phyloP scores from a whole-genome alignment of 1,139 yeast genomes.

The Magnusiomyces ingens region DNA sequence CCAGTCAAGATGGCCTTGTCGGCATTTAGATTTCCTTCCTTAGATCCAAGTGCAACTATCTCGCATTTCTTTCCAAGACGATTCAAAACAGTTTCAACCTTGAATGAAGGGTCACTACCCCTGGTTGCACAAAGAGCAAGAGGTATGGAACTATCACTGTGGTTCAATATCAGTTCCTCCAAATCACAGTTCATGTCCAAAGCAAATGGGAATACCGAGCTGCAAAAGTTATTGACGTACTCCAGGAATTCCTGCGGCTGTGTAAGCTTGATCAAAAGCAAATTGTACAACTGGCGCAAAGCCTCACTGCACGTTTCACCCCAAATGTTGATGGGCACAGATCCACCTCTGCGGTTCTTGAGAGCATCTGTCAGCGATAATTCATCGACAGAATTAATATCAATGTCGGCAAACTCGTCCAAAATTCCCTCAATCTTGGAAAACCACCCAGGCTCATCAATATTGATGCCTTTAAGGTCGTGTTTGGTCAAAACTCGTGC shows the following conservation, averaged over 20 bases:
- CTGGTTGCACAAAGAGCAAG: slow-evolving; percentile 52
- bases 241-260: slow-evolving; percentile 23
- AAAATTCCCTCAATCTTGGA: slow-evolving; percentile 11
- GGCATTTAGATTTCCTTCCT: slow-evolving; percentile 57
- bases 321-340: slow-evolving; percentile 11
- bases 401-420: slow-evolving; percentile 13
- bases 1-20: slow-evolving; percentile 46
- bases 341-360: slow-evolving; percentile 31
- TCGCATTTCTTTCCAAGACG: slow-evolving; percentile 28
- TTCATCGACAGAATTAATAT: slow-evolving; percentile 48
- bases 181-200: slow-evolving; percentile 12
- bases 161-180: slow-evolving; percentile 15
- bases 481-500: slow-evolving; percentile 14
- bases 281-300: slow-evolving; percentile 17
- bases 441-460: slow-evolving; percentile 13
- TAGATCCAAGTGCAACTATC: slow-evolving; percentile 68
- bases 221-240: slow-evolving; percentile 17
- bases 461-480: slow-evolving; percentile 5
- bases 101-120: slow-evolving; percentile 62
- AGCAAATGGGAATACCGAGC: slow-evolving; percentile 4
- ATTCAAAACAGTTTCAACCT: slow-evolving; percentile 43
- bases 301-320: slow-evolving; percentile 16
- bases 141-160: slow-evolving; percentile 31
- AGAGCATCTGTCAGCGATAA: slow-evolving; percentile 83
- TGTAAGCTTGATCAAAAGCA: slow-evolving; percentile 21